Evolutionary conservation across 2,329 filamentous ascomycete genomes (phyloP).

Genomic region (Aspergillus japonicus): DNA sequence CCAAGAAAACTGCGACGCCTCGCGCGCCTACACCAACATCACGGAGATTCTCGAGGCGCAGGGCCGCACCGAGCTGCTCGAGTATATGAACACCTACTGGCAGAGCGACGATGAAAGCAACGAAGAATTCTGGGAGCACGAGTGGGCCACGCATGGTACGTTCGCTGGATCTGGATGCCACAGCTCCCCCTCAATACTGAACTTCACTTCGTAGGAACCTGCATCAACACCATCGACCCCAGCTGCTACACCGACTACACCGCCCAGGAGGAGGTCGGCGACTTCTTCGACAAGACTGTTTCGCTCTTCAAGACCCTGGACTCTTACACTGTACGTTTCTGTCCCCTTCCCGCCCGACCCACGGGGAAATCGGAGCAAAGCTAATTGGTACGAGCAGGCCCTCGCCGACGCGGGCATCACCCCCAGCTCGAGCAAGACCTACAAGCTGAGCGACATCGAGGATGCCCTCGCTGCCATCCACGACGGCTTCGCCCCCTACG

Average conservation of each 20-base stretch:
- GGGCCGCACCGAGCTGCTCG: slow-evolving; percentile 51
- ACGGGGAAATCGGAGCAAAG: background rate
- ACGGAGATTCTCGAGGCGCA: slow-evolving; percentile 53
- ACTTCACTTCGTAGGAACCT: slow-evolving; percentile 49
- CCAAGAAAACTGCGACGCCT: slow-evolving; percentile 55
- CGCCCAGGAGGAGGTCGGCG: slow-evolving; percentile 57
- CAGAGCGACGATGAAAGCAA: slow-evolving; percentile 55
- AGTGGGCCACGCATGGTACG: slow-evolving; percentile 67
- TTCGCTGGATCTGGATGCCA: background rate
- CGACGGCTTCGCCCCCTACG: slow-evolving; percentile 50
- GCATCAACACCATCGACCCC: slow-evolving; percentile 66
- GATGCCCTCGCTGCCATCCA: slow-evolving; percentile 49
- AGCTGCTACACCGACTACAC: slow-evolving; percentile 61
- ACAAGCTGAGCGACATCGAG: slow-evolving; percentile 53
- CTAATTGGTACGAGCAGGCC: slow-evolving; percentile 37
- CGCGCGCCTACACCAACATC: slow-evolving; percentile 58
- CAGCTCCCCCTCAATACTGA: no score
- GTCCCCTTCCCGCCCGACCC: background rate
- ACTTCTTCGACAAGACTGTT: slow-evolving; percentile 57
- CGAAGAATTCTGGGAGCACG: slow-evolving; percentile 66
- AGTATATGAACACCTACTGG: slow-evolving; percentile 63
- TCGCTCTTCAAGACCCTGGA: slow-evolving; percentile 57
- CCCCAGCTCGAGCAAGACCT: slow-evolving; percentile 51
- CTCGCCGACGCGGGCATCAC: slow-evolving; percentile 56
- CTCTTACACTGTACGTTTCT: slow-evolving; percentile 48